Evolutionary conservation across 2,329 filamentous ascomycete species (phyloP).

Genomic region (Dothideomycetidae sp.): DNA sequence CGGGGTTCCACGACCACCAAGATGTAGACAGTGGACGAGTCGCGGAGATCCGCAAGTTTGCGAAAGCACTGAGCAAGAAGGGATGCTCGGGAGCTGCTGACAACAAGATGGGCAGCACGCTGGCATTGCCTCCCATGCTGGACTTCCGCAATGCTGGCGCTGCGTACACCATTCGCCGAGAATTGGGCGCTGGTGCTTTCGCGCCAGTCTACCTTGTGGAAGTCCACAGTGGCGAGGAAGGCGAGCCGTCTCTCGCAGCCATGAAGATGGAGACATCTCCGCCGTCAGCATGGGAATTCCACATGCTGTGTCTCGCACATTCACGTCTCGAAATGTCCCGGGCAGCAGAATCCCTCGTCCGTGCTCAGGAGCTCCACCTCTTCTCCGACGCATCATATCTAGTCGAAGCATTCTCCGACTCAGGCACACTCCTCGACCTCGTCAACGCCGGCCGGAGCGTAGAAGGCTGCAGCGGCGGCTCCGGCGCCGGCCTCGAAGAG

Average conservation of each 20-base stretch:
- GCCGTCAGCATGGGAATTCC: conserved; percentile 85
- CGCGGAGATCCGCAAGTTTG: conserved; percentile 66
- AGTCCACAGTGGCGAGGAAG: conserved; percentile 19
- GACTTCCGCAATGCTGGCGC: conserved; percentile 50
- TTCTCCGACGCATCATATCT: conserved; percentile 84
- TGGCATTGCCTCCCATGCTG: conserved; percentile 48
- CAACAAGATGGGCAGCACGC: conserved; percentile 48
- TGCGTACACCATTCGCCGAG: conserved; percentile 64
- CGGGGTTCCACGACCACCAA: conserved; percentile 65
- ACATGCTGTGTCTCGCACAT: conserved; percentile 78
- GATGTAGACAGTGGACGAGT: conserved; percentile 50
- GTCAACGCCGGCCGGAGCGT: conserved; percentile 66
- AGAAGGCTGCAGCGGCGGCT: conserved; percentile 41
- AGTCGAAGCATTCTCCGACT: conserved; percentile 70
- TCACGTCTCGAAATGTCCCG: conserved; percentile 52
- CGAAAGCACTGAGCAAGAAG: conserved; percentile 50
- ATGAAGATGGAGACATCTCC: conserved; percentile 81
- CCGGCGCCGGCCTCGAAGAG: conserved; percentile 68
- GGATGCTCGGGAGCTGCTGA: conserved; percentile 37
- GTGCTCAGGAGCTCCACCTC: conserved; percentile 79
- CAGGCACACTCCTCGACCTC: conserved; percentile 88
- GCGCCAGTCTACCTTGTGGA: conserved; percentile 90
- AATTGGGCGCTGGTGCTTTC: conserved; percentile 86
- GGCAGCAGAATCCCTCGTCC: conserved; percentile 61
- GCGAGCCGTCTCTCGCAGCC: conserved; percentile 52